Base-by-base conservation (phyloP, 2,329 filamentous ascomycete species). In the Sphaerulina vaccinii region DNA sequence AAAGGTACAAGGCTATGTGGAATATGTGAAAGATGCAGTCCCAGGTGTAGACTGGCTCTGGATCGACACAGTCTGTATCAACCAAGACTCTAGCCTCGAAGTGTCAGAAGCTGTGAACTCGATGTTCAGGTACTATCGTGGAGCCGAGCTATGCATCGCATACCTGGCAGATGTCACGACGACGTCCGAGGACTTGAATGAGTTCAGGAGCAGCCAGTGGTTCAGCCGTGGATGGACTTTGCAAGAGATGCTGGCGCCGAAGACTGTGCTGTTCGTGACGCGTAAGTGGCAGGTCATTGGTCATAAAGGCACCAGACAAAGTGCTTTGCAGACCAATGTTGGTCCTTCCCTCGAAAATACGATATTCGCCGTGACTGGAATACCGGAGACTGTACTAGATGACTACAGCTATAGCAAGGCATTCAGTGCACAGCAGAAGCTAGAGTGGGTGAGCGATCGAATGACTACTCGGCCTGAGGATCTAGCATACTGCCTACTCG, bases 61-160 rank as follows among this genome's bases (percentile, higher is more conserved):
- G 60, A 44, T 64, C 16, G 62, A 63, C 33, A 63, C 58, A 6
- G 60, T 55, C 44, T 62, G 58, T 46, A 64, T 64, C n/a, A 49
- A 63, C 38, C 55, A 58, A 27, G 40, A 49, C 16, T 56, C 45
- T 47, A 52, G 32, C 21, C 53, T 49, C 39, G 61, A 64, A 40
- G 44, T 63, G 8, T 54, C 52, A 6, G 41, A 57, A 41, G 44
- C 55, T 9, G 45, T 63, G n/a, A 63, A 63, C 42, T 57, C 49
- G 22, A 63, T 63, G 53, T 60, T 57, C 41, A 23, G 39, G 6
- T 63, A 51, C 60, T 63, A 63, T 46, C 33, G 37, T 27, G 47
- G 49, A 47, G 47, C 58, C 9, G 55, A 42, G 10, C 19, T 61
- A 13, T 63, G 54, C 47, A 49, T 59, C 44, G 55, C 44, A 29